Evolutionary conservation across 2,329 filamentous ascomycete species (phyloP).

Genomic region (Diaporthe vaccinii): DNA sequence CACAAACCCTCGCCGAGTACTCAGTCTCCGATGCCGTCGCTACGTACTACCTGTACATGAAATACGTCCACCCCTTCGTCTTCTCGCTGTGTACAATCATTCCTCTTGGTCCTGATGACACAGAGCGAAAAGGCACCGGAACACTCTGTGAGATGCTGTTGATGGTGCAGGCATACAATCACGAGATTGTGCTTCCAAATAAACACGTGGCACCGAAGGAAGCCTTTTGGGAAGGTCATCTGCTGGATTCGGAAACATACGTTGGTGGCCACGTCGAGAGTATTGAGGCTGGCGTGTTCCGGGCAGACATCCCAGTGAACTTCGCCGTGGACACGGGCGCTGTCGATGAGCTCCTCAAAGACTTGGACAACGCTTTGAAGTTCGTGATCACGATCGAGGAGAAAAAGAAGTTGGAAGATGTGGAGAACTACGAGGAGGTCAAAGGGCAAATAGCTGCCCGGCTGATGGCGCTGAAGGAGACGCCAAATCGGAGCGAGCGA

Average conservation of each 20-base stretch:
- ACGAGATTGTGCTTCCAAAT: conserved; percentile 93
- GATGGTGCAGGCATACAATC: conserved; percentile 97
- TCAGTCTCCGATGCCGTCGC: conserved; percentile 99
- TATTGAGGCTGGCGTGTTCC: conserved; percentile 98
- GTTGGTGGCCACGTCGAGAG: conserved; percentile 99
- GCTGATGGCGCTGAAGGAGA: conserved; percentile 80
- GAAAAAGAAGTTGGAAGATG: conserved; percentile 83
- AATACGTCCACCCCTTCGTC: conserved; percentile 99
- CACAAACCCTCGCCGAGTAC: conserved; percentile 95
- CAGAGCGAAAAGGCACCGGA: conserved; percentile 93
- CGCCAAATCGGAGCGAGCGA: conserved; percentile 85
- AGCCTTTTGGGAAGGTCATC: conserved; percentile 95
- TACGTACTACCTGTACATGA: conserved; percentile 99
- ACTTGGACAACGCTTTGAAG: conserved; percentile 88
- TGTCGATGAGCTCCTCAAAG: conserved; percentile 87
- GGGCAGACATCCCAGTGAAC: conserved; percentile 94
- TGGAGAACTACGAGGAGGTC: conserved; percentile 86
- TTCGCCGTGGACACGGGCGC: conserved; percentile 92
- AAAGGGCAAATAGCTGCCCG: conserved; percentile 83
- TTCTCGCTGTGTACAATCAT: conserved; percentile 98
- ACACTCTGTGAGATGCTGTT: conserved; percentile 99
- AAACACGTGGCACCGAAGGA: conserved; percentile 94
- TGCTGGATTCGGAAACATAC: conserved; percentile 97
- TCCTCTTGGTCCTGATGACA: conserved; percentile 92
- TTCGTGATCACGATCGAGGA: conserved; percentile 91